A percentile compares a stretch with the other conserved stretches of the same genome.
phyloP scores from a whole-genome alignment of 345 rosid species.

The Aquilaria yunnanensis region DNA sequence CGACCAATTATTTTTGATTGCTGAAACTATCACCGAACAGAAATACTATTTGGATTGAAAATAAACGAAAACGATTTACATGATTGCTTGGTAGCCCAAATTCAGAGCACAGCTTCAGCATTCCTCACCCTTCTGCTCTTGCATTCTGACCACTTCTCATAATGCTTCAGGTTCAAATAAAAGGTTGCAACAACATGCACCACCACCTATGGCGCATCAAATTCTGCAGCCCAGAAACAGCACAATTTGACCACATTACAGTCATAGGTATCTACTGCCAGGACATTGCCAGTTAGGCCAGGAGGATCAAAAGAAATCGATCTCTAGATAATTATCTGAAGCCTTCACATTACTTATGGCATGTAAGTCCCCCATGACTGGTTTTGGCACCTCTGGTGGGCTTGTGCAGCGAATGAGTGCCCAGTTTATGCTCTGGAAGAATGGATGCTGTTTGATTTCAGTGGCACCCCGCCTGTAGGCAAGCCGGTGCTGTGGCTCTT shows the following conservation, averaged over 20 bases:
- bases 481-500: constrained; percentile 74
- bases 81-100: too few relatives aligned
- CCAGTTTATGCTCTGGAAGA: constrained; percentile 79
- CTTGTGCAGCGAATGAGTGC: constrained; percentile 75
- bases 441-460: constrained; percentile 78
- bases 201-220: too few relatives aligned
- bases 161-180: constrained; percentile 6
- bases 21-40: too few relatives aligned
- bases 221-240: constrained; percentile 12
- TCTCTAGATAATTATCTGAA: constrained; percentile 61
- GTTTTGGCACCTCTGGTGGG: constrained; percentile 70
- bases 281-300: constrained; percentile 11
- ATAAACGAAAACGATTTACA: too few relatives aligned
- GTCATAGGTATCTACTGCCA: constrained; percentile 8
- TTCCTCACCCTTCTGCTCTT: constrained; percentile 13
- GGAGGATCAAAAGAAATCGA: constrained; percentile 62
- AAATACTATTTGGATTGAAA: too few relatives aligned
- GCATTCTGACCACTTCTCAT: constrained; percentile 19
- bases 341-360: constrained; percentile 35
- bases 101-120: neutral
- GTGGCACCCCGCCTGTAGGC: constrained; percentile 79
- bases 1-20: too few relatives aligned
- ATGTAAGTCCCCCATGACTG: constrained; percentile 17
- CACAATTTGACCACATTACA: constrained; percentile 9
- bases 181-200: constrained; percentile 11